These are phyloP conservation scores for Chrysosporium keratinophilum DNA, from an alignment of 2,329 filamentous ascomycete species.

Conservation along the genomic window DNA sequence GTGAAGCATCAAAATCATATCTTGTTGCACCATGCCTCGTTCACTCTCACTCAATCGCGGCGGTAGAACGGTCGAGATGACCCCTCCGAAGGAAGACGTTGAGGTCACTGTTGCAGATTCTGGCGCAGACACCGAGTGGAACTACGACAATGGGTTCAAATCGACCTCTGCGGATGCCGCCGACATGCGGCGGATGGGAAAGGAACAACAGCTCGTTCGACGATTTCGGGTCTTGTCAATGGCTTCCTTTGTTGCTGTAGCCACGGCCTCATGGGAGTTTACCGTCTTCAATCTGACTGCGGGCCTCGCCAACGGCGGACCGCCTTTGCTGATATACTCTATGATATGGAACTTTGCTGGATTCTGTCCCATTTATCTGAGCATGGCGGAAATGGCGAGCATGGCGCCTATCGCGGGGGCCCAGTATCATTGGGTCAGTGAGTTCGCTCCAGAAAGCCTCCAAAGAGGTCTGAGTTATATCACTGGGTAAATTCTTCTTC, in stretches of 20 bases:
- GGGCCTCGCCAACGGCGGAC: constrained; percentile 13
- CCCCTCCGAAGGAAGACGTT: too few species aligned
- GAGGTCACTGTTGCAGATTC: too few species aligned
- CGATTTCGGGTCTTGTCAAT: constrained; percentile 14
- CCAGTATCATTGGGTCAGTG: constrained; percentile 34
- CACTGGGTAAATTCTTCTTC: constrained; percentile 17
- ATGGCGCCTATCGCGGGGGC: constrained; percentile 29
- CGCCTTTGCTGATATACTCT: constrained; percentile 12
- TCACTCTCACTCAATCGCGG: too few species aligned
- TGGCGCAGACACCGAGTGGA: constrained; percentile 2
- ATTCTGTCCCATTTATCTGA: constrained; percentile 14
- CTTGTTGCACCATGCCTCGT: too few species aligned
- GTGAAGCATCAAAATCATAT: too few species aligned
- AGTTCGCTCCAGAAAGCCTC: constrained; percentile 25
- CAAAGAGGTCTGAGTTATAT: constrained; percentile 28
- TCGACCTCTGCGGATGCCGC: constrained; percentile 13
- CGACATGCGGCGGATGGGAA: constrained; percentile 16
- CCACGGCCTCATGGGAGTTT: constrained; percentile 13
- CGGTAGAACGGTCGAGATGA: too few species aligned
- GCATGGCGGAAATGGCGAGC: constrained; percentile 14
- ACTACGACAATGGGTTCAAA: constrained; percentile 6
- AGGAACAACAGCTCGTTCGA: constrained; percentile 15
- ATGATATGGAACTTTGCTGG: constrained; percentile 16
- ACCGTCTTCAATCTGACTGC: constrained; percentile 12
- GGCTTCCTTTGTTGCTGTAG: constrained; percentile 14